These are phyloP conservation scores for Fusarium hainanense DNA, from an alignment of 2,329 filamentous ascomycete genomes.

Conservation along the genomic window DNA sequence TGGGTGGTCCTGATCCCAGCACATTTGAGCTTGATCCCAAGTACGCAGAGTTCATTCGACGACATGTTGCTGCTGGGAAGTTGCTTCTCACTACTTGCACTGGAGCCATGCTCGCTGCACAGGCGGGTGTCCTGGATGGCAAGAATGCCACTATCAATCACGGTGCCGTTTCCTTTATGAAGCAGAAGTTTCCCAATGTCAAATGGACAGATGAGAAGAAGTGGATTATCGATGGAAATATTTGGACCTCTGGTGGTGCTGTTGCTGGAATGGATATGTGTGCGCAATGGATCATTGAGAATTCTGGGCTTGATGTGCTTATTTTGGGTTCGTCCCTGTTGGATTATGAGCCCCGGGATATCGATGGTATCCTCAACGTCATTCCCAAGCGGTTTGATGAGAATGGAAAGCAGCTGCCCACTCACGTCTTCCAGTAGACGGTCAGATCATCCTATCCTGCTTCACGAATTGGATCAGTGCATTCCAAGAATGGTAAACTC, in stretches of 20 bases:
- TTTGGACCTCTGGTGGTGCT: constrained; percentile 60
- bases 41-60: constrained; percentile 48
- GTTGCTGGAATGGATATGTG: constrained; percentile 59
- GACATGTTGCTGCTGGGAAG: constrained; percentile 52
- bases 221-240: constrained; percentile 58
- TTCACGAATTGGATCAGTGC: not conserved
- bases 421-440: constrained; percentile 21
- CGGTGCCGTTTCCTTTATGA: constrained; percentile 45
- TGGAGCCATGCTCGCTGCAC: constrained; percentile 48
- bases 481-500: not conserved
- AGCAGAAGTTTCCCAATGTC: constrained; percentile 52
- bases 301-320: constrained; percentile 48
- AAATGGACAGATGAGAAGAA: constrained; percentile 57
- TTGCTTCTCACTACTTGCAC: constrained; percentile 54
- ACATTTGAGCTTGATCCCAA: constrained; percentile 46
- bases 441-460: fast-evolving
- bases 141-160: constrained; percentile 58
- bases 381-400: constrained; percentile 46
- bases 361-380: constrained; percentile 46
- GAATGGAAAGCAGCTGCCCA: constrained; percentile 47
- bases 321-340: constrained; percentile 21
- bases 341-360: constrained; percentile 53
- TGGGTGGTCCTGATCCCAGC: constrained; percentile 49
- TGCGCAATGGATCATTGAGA: constrained; percentile 54
- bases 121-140: constrained; percentile 55